These are phyloP conservation scores for Pachysolen tannophilus DNA, from an alignment of 805 yeast genomes.

Conservation along the genomic window DNA sequence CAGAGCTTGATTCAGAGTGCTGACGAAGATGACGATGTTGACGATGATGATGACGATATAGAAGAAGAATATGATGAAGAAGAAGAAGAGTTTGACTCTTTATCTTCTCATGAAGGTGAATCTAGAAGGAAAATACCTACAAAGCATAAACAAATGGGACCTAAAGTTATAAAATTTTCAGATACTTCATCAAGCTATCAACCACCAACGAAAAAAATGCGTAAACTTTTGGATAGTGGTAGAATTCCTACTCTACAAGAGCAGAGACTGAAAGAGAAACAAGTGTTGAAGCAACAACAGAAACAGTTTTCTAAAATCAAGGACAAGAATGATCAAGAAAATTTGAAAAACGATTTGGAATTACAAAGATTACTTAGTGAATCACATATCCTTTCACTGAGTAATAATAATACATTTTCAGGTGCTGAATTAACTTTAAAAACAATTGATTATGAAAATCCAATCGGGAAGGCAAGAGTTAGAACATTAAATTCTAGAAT, in stretches of 20 bases:
- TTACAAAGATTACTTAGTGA: conserved; percentile 63
- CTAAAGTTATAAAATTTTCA: conserved; percentile 40
- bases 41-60: conserved; percentile 9
- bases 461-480: conserved; percentile 62
- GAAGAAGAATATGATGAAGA: conserved; percentile 11
- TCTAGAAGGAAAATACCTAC: conserved; percentile 8
- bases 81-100: conserved; percentile 16
- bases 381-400: conserved; percentile 52
- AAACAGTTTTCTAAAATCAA: conserved; percentile 18
- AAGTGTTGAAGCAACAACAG: conserved; percentile 11
- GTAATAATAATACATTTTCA: conserved; percentile 30
- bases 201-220: conserved; percentile 37
- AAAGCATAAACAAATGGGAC: conserved; percentile 22
- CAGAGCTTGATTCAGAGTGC: too few species aligned
- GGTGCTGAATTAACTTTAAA: conserved; percentile 65
- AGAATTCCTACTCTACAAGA: conserved; percentile 42
- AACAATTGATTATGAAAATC: conserved; percentile 52
- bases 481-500: conserved; percentile 57
- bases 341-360: conserved; percentile 63
- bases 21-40: conserved; percentile 20
- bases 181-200: conserved; percentile 21
- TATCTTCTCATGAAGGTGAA: conserved; percentile 19
- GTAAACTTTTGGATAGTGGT: conserved; percentile 49
- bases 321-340: conserved; percentile 35
- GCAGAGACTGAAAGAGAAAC: conserved; percentile 21